Conservation (phyloP, 805 yeast species). For the Millerago galiae region DNA sequence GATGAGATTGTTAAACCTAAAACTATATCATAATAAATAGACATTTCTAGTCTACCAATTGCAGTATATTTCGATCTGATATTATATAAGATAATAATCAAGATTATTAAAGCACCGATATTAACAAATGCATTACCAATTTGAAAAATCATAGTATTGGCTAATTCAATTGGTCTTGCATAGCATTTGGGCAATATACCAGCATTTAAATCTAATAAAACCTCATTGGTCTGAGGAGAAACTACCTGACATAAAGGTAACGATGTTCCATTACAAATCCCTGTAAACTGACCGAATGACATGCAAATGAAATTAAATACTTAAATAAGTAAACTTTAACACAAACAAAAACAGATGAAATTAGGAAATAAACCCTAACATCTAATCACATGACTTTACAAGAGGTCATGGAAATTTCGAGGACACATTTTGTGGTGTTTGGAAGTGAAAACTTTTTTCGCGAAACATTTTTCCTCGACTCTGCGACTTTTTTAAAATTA, state of each 20-base stretch:
- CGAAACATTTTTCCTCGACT: not conserved
- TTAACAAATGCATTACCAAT: constrained; percentile 84
- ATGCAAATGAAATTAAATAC: too few species aligned
- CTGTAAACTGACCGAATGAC: constrained; percentile 61
- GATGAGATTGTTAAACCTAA: constrained; percentile 55
- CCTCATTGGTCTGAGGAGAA: constrained; percentile 37
- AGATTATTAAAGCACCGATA: constrained; percentile 60
- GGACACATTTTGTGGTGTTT: not conserved
- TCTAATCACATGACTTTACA: not conserved
- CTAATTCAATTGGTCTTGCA: constrained; percentile 78
- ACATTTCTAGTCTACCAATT: constrained; percentile 84
- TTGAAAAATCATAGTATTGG: constrained; percentile 87
- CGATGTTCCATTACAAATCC: constrained; percentile 59
- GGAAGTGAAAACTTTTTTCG: not conserved
- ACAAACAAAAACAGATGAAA: not conserved
- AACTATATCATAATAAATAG: constrained; percentile 59
- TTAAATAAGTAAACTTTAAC: too few species aligned
- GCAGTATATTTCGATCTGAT: constrained; percentile 87
- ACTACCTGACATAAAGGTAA: constrained; percentile 78
- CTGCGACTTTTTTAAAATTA: constrained; percentile 12
- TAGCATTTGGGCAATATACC: constrained; percentile 79
- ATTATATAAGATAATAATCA: constrained; percentile 67
- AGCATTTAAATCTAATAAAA: constrained; percentile 29
- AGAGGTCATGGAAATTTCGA: too few species aligned
- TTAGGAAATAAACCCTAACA: too few species aligned